These are phyloP conservation scores for Xylaria acuta DNA, from an alignment of 495 filamentous ascomycete genomes.

Conservation along the genomic window DNA sequence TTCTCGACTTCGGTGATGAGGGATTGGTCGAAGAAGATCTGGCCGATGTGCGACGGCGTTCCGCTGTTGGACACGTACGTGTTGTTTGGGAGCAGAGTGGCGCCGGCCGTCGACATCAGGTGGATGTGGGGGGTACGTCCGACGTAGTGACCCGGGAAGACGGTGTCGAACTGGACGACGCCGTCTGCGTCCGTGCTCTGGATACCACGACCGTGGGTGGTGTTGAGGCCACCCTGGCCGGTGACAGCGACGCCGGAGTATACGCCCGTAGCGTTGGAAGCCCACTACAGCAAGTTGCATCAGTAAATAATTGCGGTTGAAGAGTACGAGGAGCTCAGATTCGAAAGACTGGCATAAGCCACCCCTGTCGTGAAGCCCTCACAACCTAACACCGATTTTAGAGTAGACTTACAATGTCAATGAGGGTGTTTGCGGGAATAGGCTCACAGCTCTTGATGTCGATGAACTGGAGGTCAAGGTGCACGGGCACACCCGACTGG, in stretches of 20 bases:
- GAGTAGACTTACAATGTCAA: constrained; percentile 56
- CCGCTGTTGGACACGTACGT: constrained; percentile 55
- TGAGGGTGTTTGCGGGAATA: constrained; percentile 49
- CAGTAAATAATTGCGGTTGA: not conserved
- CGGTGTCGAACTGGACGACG: constrained; percentile 54
- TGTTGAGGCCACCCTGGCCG: constrained; percentile 50
- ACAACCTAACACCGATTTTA: not conserved
- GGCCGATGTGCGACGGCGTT: constrained; percentile 59
- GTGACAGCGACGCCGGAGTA: constrained; percentile 48
- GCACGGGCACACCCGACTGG: constrained; percentile 54
- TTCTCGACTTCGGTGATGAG: constrained; percentile 45
- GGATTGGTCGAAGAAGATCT: constrained; percentile 57
- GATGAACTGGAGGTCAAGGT: constrained; percentile 62
- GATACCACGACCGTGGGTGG: constrained; percentile 56
- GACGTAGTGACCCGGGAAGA: constrained; percentile 62
- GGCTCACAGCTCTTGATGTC: constrained; percentile 60
- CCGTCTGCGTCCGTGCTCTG: constrained; percentile 56
- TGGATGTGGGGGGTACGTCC: constrained; percentile 59
- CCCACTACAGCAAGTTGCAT: constrained; percentile 26
- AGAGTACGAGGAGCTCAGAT: not conserved
- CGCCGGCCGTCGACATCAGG: constrained; percentile 31
- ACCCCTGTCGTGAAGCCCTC: not conserved
- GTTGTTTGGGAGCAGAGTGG: constrained; percentile 45
- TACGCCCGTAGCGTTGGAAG: constrained; percentile 60
- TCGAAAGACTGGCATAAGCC: not conserved